Conservation (phyloP, 2,329 filamentous ascomycete genomes). For the Paraphoma sp. region DNA sequence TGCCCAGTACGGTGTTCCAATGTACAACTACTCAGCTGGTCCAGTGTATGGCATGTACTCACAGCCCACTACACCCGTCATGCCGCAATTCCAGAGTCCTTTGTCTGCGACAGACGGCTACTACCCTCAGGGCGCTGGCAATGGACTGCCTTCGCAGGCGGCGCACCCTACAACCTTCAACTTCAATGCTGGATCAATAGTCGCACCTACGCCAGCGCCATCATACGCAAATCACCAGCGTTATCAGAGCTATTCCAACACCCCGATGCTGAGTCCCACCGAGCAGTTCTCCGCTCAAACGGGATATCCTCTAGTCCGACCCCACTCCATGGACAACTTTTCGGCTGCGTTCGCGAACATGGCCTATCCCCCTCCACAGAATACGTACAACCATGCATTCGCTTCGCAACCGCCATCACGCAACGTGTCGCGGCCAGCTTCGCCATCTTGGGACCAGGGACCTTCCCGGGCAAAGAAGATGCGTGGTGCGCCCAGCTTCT, state of each 20-base stretch:
- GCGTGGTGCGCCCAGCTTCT: slow-evolving; percentile 22
- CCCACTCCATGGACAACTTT: slow-evolving; percentile 35
- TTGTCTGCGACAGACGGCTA: slow-evolving; percentile 24
- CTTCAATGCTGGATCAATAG: slow-evolving; percentile 15
- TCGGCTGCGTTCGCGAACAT: slow-evolving; percentile 12
- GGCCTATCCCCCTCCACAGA: slow-evolving; percentile 20
- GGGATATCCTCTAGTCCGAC: slow-evolving; percentile 29
- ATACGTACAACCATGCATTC: slow-evolving; percentile 29
- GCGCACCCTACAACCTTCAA: slow-evolving; percentile 16
- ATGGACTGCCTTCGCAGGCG: slow-evolving; percentile 10
- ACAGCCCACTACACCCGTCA: slow-evolving; percentile 36
- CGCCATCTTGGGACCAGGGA: slow-evolving; percentile 38
- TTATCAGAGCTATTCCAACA: slow-evolving; percentile 26
- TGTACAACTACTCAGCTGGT: slow-evolving; percentile 29
- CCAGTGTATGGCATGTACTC: slow-evolving; percentile 32
- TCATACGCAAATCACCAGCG: slow-evolving; percentile 26
- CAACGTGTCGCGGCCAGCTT: slow-evolving; percentile 31
- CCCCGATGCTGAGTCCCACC: slow-evolving; percentile 31
- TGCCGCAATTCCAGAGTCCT: slow-evolving; percentile 25
- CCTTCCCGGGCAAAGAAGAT: slow-evolving; percentile 28
- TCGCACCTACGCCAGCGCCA: slow-evolving; percentile 11
- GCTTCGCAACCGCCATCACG: slow-evolving; percentile 36
- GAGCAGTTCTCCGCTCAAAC: slow-evolving; percentile 19
- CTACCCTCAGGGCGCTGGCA: slow-evolving; percentile 17
- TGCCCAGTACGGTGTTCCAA: slow-evolving; percentile 20